Evolutionary conservation across 352 stramenopile species (phyloP).

Genomic region (Pythium rhizo-oryzae): DNA sequence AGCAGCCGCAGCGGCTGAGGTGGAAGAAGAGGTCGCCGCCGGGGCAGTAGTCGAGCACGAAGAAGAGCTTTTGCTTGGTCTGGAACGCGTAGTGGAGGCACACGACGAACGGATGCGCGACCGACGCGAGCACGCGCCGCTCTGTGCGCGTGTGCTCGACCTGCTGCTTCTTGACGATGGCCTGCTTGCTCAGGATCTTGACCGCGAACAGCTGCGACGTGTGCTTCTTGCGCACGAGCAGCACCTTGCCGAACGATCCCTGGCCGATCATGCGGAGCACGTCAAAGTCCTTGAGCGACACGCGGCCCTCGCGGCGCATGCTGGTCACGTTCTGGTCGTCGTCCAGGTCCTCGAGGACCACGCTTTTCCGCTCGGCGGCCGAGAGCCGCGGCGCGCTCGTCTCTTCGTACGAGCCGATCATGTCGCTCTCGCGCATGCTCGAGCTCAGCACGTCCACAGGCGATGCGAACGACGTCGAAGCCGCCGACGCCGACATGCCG

Average conservation of each 20-base stretch:
- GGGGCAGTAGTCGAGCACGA: constrained; percentile 98
- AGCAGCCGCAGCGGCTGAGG: constrained; percentile 90
- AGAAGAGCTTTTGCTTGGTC: constrained; percentile 97
- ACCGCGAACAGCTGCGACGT: constrained; percentile 92
- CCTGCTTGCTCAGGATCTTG: constrained; percentile 90
- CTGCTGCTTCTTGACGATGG: constrained; percentile 93
- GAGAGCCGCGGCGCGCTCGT: not conserved
- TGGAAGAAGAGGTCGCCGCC: constrained; percentile 99
- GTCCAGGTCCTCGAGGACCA: constrained; percentile 73
- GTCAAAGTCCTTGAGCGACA: constrained; percentile 89
- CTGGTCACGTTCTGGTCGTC: constrained; percentile 49
- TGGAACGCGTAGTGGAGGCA: constrained; percentile 98
- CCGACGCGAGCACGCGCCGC: constrained; percentile 92
- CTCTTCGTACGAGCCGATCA: constrained; percentile 27
- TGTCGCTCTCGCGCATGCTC: constrained; percentile 44
- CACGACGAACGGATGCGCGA: constrained; percentile 98
- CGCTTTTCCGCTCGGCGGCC: constrained; percentile 42
- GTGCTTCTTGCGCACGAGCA: constrained; percentile 89
- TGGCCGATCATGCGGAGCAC: constrained; percentile 90
- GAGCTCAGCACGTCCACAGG: constrained; percentile 49
- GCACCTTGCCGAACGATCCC: constrained; percentile 89
- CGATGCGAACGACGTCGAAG: not conserved
- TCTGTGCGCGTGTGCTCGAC: constrained; percentile 97
- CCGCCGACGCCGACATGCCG: not conserved
- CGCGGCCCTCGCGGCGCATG: constrained; percentile 26